Evolutionary conservation across 2,329 filamentous ascomycete species (phyloP), one percentile per base, ranked within the genome.

Genomic region (Ophiostoma australiae): DNA sequence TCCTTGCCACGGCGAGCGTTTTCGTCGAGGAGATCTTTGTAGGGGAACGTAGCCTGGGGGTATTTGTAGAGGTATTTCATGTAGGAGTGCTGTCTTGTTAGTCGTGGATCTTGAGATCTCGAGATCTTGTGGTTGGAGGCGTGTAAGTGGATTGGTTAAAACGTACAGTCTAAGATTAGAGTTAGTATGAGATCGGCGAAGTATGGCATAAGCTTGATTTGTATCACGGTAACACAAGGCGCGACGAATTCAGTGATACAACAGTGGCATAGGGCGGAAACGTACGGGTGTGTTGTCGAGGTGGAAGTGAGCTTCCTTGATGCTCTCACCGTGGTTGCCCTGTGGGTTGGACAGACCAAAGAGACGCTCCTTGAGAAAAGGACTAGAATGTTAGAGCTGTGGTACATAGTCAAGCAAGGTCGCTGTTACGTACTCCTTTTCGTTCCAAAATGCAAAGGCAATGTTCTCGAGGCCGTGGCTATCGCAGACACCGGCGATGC

Each of bases 41-140:
- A 98, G 2, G 94, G 95, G 77, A 98, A 98, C 74, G 90, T 89
- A 76, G 86, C 87, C 81, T 98, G 94, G 0, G 95, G 95, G 77
- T 97, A 96, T 81, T 98, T 98, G 87, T 98, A 98, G 75, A 98
- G 89, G 78, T 90, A 96, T 80, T 98, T 98, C 94, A 98, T 98
- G 84, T 98, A 98, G 37, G 94, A 97, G 81, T 97, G 94, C 91
- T 94, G 79, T 17, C 23, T 17, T 11, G 61, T 67, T 27, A 52
- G 71, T 69, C n/a, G 41, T 70, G 69, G 58, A 27, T 27, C 44
- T n/a, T 58, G 48, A 8, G 23, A 27, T 31, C 37, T 39, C 37
- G 39, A 69, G 58, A 27, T 15, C 44, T n/a, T 31, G 52, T 27
- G 17, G 52, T 58, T 3, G 3, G 23, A 10, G 35, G 63, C 33